These are phyloP conservation scores for Fusarium albosuccineum DNA, from an alignment of 2,329 filamentous ascomycete species.

Conservation along the genomic window DNA sequence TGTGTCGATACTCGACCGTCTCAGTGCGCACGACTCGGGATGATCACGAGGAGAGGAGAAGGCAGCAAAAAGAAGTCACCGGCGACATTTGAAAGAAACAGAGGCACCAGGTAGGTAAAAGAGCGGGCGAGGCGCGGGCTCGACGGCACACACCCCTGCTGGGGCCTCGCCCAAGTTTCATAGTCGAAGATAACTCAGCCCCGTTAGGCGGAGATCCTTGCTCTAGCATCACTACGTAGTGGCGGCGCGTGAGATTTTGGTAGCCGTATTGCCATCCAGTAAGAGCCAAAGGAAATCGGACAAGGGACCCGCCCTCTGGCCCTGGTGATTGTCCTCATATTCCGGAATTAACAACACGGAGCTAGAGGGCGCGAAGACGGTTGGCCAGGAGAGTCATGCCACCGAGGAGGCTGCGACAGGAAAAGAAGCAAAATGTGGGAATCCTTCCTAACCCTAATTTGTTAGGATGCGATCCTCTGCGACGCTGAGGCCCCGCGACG, in stretches of 20 bases:
- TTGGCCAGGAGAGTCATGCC: background rate
- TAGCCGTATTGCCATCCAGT: slow-evolving; percentile 13
- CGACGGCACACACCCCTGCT: background rate
- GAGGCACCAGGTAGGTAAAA: slow-evolving; percentile 5
- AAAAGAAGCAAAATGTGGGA: slow-evolving; percentile 13
- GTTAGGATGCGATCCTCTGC: background rate
- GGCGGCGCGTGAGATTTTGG: too few relatives aligned
- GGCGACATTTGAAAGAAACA: background rate
- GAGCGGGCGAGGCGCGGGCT: background rate
- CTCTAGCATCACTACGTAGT: background rate
- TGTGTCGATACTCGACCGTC: slow-evolving; percentile 7
- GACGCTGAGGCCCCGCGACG: background rate
- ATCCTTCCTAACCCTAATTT: background rate
- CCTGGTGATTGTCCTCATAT: background rate
- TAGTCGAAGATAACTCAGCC: slow-evolving; percentile 21
- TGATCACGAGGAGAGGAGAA: background rate
- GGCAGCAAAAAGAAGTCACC: too few relatives aligned
- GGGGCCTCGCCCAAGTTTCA: slow-evolving; percentile 13
- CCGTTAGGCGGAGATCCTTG: slow-evolving; percentile 25
- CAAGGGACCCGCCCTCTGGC: slow-evolving; percentile 15
- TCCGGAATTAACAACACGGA: background rate
- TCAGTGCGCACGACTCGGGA: background rate
- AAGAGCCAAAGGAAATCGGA: background rate
- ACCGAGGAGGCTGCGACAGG: background rate
- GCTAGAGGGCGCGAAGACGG: slow-evolving; percentile 1